phyloP scores from a whole-genome alignment of 2,329 filamentous ascomycete genomes.

The Tolypocladium ovalisporum region DNA sequence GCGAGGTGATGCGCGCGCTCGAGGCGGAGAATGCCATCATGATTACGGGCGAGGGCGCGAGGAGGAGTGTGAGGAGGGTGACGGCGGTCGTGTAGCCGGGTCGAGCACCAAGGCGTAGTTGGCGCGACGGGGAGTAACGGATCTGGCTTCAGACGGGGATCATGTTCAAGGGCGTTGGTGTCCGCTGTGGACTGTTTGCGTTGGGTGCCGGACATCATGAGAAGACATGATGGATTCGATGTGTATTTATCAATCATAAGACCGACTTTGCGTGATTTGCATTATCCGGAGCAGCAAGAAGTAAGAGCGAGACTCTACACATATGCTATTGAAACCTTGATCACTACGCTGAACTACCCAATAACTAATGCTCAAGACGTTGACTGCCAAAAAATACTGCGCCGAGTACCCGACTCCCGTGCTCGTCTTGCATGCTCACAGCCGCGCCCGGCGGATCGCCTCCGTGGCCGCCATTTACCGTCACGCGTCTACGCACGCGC shows the following conservation, averaged over 20 bases:
- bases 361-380: not conserved
- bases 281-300: not conserved
- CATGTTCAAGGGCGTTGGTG: constrained; percentile 1
- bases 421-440: not conserved
- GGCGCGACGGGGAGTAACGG: not conserved
- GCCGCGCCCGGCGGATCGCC: not conserved
- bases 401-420: not conserved
- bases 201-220: not conserved
- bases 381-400: not conserved
- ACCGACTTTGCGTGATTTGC: not conserved
- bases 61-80: constrained; percentile 71
- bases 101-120: not conserved
- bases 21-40: constrained; percentile 79
- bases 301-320: not conserved
- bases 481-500: not conserved
- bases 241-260: not conserved
- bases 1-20: constrained; percentile 65
- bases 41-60: constrained; percentile 72
- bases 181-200: not conserved
- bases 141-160: not conserved
- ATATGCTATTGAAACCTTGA: not conserved
- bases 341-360: not conserved
- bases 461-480: not conserved
- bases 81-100: constrained; percentile 32
- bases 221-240: not conserved